These are phyloP conservation scores for Ceratocystis papillata DNA, from an alignment of 2,329 filamentous ascomycete genomes.

Conservation along the genomic window DNA sequence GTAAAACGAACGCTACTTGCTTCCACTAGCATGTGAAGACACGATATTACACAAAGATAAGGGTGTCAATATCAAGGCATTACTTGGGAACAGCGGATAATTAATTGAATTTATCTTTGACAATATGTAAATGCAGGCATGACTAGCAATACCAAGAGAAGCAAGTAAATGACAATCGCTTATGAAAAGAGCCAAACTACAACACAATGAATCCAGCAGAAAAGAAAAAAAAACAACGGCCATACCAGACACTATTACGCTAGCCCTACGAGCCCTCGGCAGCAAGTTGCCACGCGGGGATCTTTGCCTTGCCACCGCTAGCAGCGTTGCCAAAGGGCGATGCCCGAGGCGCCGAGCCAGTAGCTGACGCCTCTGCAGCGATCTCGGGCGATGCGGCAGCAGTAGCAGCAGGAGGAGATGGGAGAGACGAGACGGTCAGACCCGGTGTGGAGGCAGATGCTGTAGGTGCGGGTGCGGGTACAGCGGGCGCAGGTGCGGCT, in stretches of 20 bases:
- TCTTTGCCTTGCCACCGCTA: conserved; percentile 48
- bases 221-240: background rate
- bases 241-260: background rate
- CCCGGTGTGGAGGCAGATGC: background rate
- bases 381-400: background rate
- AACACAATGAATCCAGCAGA: background rate
- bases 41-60: too few species aligned
- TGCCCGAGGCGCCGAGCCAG: conserved; percentile 9
- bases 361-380: background rate
- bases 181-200: conserved; percentile 11
- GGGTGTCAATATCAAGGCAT: too few species aligned
- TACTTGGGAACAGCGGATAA: background rate
- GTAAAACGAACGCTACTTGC: too few species aligned
- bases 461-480: conserved; percentile 24
- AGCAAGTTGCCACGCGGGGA: conserved; percentile 71
- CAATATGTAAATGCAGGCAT: background rate
- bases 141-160: background rate
- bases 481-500: conserved; percentile 26
- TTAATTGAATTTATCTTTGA: conserved; percentile 4
- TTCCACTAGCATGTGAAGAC: too few species aligned
- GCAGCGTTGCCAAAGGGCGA: conserved; percentile 29
- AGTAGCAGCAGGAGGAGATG: conserved; percentile 9
- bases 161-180: conserved; percentile 11
- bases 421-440: background rate
- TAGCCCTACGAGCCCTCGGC: conserved; percentile 14